These are phyloP conservation scores for Lasiosphaeria hispida DNA, from an alignment of 495 filamentous ascomycete species.

Conservation along the genomic window DNA sequence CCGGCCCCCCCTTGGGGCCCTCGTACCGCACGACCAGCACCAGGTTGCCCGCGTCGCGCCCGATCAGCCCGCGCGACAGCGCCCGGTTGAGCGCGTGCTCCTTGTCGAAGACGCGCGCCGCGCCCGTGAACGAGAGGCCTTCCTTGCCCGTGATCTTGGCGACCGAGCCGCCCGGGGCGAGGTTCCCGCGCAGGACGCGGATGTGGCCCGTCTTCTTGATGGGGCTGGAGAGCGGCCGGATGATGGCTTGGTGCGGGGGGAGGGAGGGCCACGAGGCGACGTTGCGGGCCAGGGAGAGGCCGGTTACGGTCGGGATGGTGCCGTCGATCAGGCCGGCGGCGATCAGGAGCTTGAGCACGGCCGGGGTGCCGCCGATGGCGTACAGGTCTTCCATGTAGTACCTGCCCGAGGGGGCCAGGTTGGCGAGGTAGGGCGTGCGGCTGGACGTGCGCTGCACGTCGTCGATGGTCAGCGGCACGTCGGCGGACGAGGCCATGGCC, in stretches of 20 bases:
- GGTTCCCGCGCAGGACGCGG: conserved; percentile 84
- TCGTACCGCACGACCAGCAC: conserved; percentile 94
- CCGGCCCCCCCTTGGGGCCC: conserved; percentile 90
- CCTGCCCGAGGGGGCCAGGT: conserved; percentile 82
- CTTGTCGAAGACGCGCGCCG: conserved; percentile 88
- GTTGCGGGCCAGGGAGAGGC: conserved; percentile 86
- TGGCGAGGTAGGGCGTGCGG: conserved; percentile 90
- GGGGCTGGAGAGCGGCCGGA: conserved; percentile 75
- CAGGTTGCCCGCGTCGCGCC: conserved; percentile 67
- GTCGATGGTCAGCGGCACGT: conserved; percentile 76
- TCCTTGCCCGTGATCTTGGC: conserved; percentile 99
- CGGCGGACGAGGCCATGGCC: conserved; percentile 90
- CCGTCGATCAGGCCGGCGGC: conserved; percentile 81
- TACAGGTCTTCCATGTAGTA: conserved; percentile 97
- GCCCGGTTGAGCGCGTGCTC: conserved; percentile 76
- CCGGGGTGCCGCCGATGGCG: conserved; percentile 84
- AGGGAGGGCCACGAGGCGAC: conserved; percentile 77
- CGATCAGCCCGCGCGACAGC: conserved; percentile 65
- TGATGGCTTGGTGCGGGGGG: conserved; percentile 77
- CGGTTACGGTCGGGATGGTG: conserved; percentile 84
- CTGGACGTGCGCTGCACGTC: conserved; percentile 86
- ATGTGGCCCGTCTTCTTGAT: conserved; percentile 89
- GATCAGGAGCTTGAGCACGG: conserved; percentile 88
- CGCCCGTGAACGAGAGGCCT: conserved; percentile 76
- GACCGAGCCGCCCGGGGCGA: conserved; percentile 88